Conservation (phyloP, 2,329 filamentous ascomycete genomes). For the Aspergillus japonicus region DNA sequence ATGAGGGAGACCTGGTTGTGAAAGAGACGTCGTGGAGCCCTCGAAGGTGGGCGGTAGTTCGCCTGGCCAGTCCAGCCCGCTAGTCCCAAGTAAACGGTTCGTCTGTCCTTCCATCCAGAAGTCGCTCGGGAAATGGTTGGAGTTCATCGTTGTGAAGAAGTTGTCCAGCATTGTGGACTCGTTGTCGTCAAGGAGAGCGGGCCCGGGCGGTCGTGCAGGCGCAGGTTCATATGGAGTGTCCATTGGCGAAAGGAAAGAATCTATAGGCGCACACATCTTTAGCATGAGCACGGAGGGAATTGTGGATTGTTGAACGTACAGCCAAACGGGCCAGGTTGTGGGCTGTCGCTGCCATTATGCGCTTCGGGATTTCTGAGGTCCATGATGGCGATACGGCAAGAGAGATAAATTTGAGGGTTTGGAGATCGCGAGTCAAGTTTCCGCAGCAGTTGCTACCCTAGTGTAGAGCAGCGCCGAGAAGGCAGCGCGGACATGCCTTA, state of each 20-base stretch:
- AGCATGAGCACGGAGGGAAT: slow-evolving; percentile 10
- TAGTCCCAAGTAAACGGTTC: slow-evolving; percentile 28
- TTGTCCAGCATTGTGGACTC: slow-evolving; percentile 56
- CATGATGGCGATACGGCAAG: slow-evolving; percentile 25
- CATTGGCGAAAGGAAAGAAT: slow-evolving; percentile 35
- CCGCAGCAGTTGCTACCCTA: slow-evolving; percentile 23
- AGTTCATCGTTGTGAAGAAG: slow-evolving; percentile 45
- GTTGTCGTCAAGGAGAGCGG: slow-evolving; percentile 62
- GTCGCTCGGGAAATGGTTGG: slow-evolving; percentile 39
- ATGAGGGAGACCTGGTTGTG: slow-evolving; percentile 48
- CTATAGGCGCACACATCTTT: slow-evolving; percentile 18
- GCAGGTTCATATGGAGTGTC: slow-evolving; percentile 48
- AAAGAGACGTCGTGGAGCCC: slow-evolving; percentile 64
- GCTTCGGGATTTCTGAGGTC: slow-evolving; percentile 33
- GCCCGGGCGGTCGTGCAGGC: slow-evolving; percentile 64
- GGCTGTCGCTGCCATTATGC: slow-evolving; percentile 47
- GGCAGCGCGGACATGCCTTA: slow-evolving; percentile 31
- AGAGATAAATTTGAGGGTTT: not conserved
- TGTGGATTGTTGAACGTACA: slow-evolving; percentile 53
- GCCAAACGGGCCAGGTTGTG: slow-evolving; percentile 63
- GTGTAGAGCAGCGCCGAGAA: slow-evolving; percentile 23
- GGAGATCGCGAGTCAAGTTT: slow-evolving; percentile 7
- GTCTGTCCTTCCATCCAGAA: slow-evolving; percentile 35
- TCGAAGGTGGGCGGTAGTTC: slow-evolving; percentile 65
- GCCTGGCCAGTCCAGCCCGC: slow-evolving; percentile 39